Percentiles rank a stretch among this genome's conserved stretches.
Conservation (phyloP, 1,284 basidiomycete species). For the Austroboletus niveus region DNA sequence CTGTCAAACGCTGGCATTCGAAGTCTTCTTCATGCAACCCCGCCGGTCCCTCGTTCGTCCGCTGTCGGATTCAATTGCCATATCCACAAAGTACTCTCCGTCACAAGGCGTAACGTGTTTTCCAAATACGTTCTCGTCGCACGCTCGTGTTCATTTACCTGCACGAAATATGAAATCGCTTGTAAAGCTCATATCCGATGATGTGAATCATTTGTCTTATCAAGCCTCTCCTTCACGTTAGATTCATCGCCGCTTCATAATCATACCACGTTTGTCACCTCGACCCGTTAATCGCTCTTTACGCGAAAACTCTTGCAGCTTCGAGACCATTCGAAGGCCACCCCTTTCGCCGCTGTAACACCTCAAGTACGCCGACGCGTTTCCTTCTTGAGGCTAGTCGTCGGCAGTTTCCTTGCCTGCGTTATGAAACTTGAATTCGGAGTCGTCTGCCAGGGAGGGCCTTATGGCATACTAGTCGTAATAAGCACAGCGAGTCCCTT, state of each 20-base stretch:
- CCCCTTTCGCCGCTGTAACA: conserved; percentile 10
- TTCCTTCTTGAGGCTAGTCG: conserved; percentile 1
- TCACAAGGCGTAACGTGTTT: background rate
- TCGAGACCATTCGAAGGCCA: conserved; percentile 3
- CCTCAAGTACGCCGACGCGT: background rate
- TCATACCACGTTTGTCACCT: conserved; percentile 5
- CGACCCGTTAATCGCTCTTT: conserved; percentile 3
- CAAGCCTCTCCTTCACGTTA: background rate
- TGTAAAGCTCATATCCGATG: background rate
- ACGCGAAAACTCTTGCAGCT: background rate
- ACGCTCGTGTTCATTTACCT: background rate
- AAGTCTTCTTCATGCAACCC: background rate
- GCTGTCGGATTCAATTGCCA: background rate
- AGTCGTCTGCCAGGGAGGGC: background rate
- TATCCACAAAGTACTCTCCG: background rate
- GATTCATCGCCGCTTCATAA: background rate
- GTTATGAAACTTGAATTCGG: background rate
- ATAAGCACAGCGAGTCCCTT: background rate
- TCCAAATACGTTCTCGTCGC: conserved; percentile 1
- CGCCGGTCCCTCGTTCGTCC: background rate
- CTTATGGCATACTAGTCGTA: background rate
- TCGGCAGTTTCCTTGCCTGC: background rate
- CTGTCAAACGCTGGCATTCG: background rate
- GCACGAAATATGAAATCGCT: conserved; percentile 3
- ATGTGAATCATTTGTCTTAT: conserved; percentile 1